Base-by-base conservation (phyloP, 169 alveolate genomes). In the Eimeria nieschulzi region DNA sequence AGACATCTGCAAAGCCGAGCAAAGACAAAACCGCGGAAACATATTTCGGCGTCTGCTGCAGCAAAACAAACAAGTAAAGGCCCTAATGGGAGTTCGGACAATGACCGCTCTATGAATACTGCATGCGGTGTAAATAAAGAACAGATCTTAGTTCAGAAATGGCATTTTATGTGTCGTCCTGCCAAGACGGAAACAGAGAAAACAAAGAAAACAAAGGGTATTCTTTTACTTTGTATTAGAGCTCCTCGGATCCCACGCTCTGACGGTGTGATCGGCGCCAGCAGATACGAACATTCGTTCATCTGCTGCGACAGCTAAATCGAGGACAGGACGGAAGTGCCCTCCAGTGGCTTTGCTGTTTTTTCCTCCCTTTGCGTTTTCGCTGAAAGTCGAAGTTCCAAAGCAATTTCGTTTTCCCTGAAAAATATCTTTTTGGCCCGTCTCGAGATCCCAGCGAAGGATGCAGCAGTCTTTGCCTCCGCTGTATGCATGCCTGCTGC, bases 391-490 rank as follows among this genome's bases (percentile, higher is more conserved):
- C 13, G 19, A 2, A 73, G 25, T 9, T 12, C 23, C 87, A 15
- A 64, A 63, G 33, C 76, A 54, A 61, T 76, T 91, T 3, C 92
- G 63, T 46, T n/a, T 55, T 7, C 90, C 94, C 83, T 70, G 51
- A 73, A 71, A 90, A 0, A 90, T 25, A 3, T 7, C 39, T 21
- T 90, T 90, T 59, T 73, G 53, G 10, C 79, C 91, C 15, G 85
- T 73, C n/a, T 78, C 64, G 53, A 78, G 55, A 39, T 94, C 96
- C 95, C 96, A 95, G 33, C 82, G 78, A 25, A 95, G 33, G 9
- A 95, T 71, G 54, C 95, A 92, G 76, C 96, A 92, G 59, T 95
- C 96, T 84, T 95, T 95, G 46, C 96, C 95, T 9, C 96, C 96
- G 6, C 95, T 91, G 78, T 91, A 95, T 10, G 90, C 92, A 61